Base-by-base conservation (phyloP, 257 asterid genomes). In the Forsythia viridissima region DNA sequence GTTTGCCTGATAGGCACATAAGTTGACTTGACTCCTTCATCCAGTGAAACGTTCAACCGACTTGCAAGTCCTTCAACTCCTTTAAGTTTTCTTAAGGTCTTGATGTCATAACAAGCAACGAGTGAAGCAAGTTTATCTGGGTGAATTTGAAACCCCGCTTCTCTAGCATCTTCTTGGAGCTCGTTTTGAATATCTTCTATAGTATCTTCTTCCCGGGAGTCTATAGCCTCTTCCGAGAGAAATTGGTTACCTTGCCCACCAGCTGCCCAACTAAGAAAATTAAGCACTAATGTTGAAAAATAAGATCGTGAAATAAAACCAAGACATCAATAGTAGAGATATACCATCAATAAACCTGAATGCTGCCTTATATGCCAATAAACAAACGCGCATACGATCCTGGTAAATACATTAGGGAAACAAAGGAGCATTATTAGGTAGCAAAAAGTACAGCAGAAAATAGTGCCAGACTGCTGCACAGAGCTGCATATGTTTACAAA, bases 111-210 rank as follows among this genome's bases (percentile, higher is more conserved):
- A 5, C 92, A 84, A 72, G 97, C 84, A 77, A 92, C 97, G 52
- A 93, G 76, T 1, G 95, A 86, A 57, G 98, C 98, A 83, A 96
- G 93, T 82, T 90, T 92, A 78, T 93, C 94, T 0, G 99, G 97
- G 90, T 91, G 93, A 80, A 96, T 81, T 70, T 79, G 74, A 78
- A 87, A 91, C 34, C 99, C 97, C 43, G 97, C 94, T 13, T 48
- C 72, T 76, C 61, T 88, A 80, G 97, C 96, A 88, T 91, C 99
- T 84, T 92, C 96, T 4, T 85, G 81, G 10, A 93, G 94, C 52
- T 88, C 93, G 57, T 84, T 86, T 76, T 82, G 88, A 65, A 88
- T 52, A n/a, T 84, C 86, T 78, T 84, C 88, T 67, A 76, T 87
- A 65, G 87, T 52, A n/a, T 84, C 86, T 78, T 84, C 88, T 67